Evolutionary conservation across 306 rosid genomes (phyloP), one percentile per base, ranked within the genome.

Genomic region (Pyrus betulifolia): DNA sequence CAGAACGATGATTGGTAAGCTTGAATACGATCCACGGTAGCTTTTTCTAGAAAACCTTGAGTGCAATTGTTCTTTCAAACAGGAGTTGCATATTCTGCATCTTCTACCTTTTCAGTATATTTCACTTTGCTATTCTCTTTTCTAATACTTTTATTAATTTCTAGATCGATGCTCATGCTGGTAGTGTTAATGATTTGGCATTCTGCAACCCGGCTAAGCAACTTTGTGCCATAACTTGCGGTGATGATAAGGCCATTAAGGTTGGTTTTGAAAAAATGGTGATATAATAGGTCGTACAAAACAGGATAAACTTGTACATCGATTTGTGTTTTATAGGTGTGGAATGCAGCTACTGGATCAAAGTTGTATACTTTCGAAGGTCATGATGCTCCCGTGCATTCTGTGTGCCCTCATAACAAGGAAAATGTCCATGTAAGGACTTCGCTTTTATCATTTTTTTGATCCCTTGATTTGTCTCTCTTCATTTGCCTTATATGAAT

Each of bases 311-410:
- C 63, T 68, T 54, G 55, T 78, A 23, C 71, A 71, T 31, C 21
- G 22, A 58, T 0, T 15, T 73, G 31, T 78, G 80, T 72, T 78
- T 79, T 74, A 60, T 52, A 90, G 98, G 98, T 93, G 76, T 93
- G 98, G 98, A 93, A 93, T 81, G 97, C 87, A 62, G 86, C 84
- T 71, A 81, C 86, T n/a, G 98, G 98, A 65, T 28, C 85, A 76
- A 86, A 70, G 62, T 89, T 88, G 81, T 87, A 85, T 76, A 85
- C 86, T 22, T 90, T 91, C 84, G 93, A 86, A 83, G 96, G 98
- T 68, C 98, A 93, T n/a, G 91, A 87, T 61, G 95, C 93, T 88
- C 91, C 98, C 3, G 98, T 91, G 68, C 87, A 85, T 85, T 91
- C 98, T 13, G 87, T 91, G 52, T 91, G 93, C 74, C 98, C 98